Percentiles rank a stretch among this genome's conserved stretches.
These are phyloP conservation scores for Xylariales sp. DNA, from an alignment of 2,329 filamentous ascomycete species.

Conservation along the genomic window DNA sequence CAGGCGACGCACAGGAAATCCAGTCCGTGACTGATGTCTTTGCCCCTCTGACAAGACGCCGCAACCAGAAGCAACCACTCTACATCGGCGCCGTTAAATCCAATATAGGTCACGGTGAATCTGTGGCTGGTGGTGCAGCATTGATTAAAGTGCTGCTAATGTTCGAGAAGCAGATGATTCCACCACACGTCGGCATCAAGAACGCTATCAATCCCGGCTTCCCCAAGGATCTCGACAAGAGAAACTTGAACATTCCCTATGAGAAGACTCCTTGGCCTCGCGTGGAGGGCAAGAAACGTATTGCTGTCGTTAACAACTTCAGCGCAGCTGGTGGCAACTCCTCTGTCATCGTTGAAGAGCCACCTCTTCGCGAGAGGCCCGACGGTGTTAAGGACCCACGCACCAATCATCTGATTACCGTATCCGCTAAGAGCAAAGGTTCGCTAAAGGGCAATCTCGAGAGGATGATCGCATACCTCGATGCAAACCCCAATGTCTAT, in stretches of 20 bases:
- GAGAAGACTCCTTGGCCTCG: conserved; percentile 29
- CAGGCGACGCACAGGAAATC: conserved; percentile 64
- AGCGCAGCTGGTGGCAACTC: conserved; percentile 56
- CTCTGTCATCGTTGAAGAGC: conserved; percentile 45
- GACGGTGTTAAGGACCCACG: conserved; percentile 32
- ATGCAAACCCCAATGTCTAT: conserved; percentile 28
- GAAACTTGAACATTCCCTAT: conserved; percentile 33
- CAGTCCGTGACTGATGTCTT: conserved; percentile 56
- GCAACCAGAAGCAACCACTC: conserved; percentile 31
- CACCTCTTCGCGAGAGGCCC: conserved; percentile 20
- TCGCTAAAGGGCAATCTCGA: conserved; percentile 40
- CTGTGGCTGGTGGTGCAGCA: conserved; percentile 30
- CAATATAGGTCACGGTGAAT: conserved; percentile 43
- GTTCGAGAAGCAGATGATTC: conserved; percentile 34
- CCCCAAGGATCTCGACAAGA: conserved; percentile 32
- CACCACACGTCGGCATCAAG: conserved; percentile 45
- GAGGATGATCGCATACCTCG: conserved; percentile 35
- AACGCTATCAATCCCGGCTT: conserved; percentile 38
- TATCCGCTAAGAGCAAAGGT: conserved; percentile 38
- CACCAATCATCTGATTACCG: conserved; percentile 33
- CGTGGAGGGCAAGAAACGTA: conserved; percentile 9
- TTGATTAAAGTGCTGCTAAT: conserved; percentile 43
- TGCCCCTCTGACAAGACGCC: conserved; percentile 42
- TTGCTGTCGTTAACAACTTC: conserved; percentile 44
- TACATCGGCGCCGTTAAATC: conserved; percentile 43